phyloP scores from a whole-genome alignment of 805 yeast species.

The Wickerhamomyces alni region DNA sequence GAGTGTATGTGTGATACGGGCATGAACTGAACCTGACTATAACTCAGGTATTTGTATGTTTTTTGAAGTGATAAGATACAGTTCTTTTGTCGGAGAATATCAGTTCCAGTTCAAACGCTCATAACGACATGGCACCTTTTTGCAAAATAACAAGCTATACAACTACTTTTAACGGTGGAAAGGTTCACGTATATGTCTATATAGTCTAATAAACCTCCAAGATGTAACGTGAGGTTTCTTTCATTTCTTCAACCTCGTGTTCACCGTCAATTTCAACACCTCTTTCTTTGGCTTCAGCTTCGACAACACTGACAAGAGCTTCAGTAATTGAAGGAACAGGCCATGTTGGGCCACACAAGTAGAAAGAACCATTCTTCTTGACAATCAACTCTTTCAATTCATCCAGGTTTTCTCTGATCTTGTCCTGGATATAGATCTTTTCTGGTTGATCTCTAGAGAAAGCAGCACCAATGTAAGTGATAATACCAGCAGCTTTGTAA shows the following conservation, averaged over 20 bases:
- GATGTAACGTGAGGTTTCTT: conserved; percentile 87
- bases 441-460: conserved; percentile 96
- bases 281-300: conserved; percentile 58
- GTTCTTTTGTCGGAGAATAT: no score
- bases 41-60: no score
- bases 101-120: no score
- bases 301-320: conserved; percentile 77
- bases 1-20: not conserved
- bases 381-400: conserved; percentile 77
- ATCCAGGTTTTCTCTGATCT: conserved; percentile 70
- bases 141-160: no score
- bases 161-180: no score
- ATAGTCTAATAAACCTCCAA: conserved; percentile 74
- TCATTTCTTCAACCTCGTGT: conserved; percentile 84
- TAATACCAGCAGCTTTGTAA: conserved; percentile 81
- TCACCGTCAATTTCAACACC: conserved; percentile 69
- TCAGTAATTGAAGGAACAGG: conserved; percentile 96
- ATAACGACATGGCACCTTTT: no score
- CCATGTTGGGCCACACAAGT: conserved; percentile 98
- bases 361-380: conserved; percentile 78
- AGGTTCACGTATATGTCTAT: no score
- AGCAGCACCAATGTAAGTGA: conserved; percentile 96
- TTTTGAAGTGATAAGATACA: not conserved
- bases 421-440: conserved; percentile 92
- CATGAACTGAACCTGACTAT: no score